phyloP scores from a whole-genome alignment of 306 rosid species.

The Geum urbanum region DNA sequence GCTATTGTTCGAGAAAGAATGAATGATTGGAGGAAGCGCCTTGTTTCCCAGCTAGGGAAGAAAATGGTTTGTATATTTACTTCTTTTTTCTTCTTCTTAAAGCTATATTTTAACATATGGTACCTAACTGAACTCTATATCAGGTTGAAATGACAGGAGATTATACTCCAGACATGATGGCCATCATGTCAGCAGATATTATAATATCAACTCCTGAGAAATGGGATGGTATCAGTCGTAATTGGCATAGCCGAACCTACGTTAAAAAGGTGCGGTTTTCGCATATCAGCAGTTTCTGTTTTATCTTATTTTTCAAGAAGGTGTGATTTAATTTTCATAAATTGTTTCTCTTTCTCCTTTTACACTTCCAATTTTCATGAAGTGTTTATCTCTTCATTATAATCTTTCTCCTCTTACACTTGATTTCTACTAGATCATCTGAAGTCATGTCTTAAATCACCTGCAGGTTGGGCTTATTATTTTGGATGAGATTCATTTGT shows the following conservation, averaged over 20 bases:
- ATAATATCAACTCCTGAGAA: conserved; percentile 96
- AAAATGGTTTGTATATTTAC: conserved; percentile 50
- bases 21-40: conserved; percentile 84
- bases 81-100: neutral
- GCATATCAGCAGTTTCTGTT: neutral
- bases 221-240: conserved; percentile 99
- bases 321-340: neutral
- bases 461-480: conserved; percentile 88
- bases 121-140: conserved; percentile 22
- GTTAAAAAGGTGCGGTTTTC: conserved; percentile 67
- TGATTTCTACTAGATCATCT: conserved; percentile 22
- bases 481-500: conserved; percentile 91
- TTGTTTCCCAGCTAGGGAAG: conserved; percentile 79
- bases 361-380: neutral
- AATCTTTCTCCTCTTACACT: neutral
- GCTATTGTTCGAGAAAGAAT: conserved; percentile 98
- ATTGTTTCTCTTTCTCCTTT: conserved; percentile 9
- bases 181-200: conserved; percentile 87
- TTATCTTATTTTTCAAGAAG: neutral
- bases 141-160: conserved; percentile 99
- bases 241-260: conserved; percentile 94
- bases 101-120: conserved; percentile 7
- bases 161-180: conserved; percentile 88
- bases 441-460: conserved; percentile 20
- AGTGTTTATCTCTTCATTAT: neutral